Conservation (phyloP, 2,329 filamentous ascomycete species). For the Sclerotinia borealis region DNA sequence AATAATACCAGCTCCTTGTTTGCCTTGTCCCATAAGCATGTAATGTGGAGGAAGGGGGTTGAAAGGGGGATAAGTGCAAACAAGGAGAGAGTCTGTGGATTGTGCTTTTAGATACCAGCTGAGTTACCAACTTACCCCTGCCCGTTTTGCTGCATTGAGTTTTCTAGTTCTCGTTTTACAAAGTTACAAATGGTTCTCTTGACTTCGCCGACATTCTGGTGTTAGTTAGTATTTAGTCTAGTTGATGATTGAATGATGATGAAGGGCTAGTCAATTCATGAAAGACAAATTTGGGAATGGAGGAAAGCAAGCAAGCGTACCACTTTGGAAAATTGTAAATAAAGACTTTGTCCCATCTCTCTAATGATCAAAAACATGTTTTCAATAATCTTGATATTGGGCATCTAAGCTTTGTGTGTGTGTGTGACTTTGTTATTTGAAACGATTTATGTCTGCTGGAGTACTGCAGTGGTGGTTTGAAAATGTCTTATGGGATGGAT, state of each 20-base stretch:
- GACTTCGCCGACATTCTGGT: conserved; percentile 12
- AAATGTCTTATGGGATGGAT: neutral
- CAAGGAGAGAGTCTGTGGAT: conserved; percentile 1
- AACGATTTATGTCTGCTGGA: neutral
- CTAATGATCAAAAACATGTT: conserved; percentile 1
- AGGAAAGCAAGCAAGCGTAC: conserved; percentile 8
- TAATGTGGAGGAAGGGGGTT: conserved; percentile 12
- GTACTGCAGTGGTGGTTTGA: neutral
- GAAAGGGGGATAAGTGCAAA: conserved; percentile 2
- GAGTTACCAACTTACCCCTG: conserved; percentile 14
- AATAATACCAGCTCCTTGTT: conserved; percentile 10
- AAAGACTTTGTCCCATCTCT: conserved; percentile 2
- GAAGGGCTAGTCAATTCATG: neutral
- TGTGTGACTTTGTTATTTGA: neutral
- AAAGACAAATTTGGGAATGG: conserved; percentile 6
- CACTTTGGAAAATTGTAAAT: conserved; percentile 13
- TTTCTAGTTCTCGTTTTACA: conserved; percentile 14
- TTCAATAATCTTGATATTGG: neutral
- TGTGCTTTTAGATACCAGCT: conserved; percentile 14
- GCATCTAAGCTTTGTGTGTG: neutral
- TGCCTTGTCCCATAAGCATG: neutral
- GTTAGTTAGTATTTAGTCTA: conserved; percentile 8
- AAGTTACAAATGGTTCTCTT: conserved; percentile 11
- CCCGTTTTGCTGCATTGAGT: conserved; percentile 12
- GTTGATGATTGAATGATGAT: conserved; percentile 5